Evolutionary conservation across 345 rosid genomes (phyloP).

Genomic region (Linum lewisii): DNA sequence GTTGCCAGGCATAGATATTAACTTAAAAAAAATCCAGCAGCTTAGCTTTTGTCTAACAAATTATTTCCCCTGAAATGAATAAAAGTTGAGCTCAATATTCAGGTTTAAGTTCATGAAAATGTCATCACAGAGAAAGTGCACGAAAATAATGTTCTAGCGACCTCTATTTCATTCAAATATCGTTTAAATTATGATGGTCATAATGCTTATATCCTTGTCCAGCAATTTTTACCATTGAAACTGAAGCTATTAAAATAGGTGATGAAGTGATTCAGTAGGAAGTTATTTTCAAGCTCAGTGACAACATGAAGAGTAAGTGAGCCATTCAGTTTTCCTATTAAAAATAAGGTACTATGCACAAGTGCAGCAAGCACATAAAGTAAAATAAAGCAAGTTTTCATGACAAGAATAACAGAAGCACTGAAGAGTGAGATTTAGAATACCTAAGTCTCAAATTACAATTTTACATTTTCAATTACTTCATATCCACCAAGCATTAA

Average conservation of each 20-base stretch:
- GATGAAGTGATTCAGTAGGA: neutral
- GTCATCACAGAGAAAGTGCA: conserved; percentile 1
- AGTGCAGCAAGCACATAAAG: neutral
- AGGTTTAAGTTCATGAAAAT: conserved; percentile 3
- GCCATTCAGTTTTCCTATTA: neutral
- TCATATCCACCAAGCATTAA: too few species aligned
- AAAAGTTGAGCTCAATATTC: conserved; percentile 11
- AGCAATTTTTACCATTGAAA: conserved; percentile 2
- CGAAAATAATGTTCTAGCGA: conserved; percentile 4
- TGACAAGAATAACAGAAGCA: neutral
- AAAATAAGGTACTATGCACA: neutral
- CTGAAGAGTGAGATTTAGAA: neutral
- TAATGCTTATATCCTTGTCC: conserved; percentile 13
- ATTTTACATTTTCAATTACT: neutral
- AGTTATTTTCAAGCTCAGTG: neutral
- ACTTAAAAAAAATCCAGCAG: conserved; percentile 22
- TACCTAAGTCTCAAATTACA: neutral
- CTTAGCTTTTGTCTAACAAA: conserved; percentile 22
- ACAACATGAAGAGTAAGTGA: neutral
- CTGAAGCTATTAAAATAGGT: neutral
- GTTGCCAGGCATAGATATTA: conserved; percentile 92
- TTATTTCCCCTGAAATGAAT: conserved; percentile 18
- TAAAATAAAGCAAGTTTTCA: too few species aligned
- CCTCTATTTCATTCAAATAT: conserved; percentile 29
- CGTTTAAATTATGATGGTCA: conserved; percentile 17